phyloP scores from a whole-genome alignment of 2,329 filamentous ascomycete genomes.

The Trichoderma sp. region DNA sequence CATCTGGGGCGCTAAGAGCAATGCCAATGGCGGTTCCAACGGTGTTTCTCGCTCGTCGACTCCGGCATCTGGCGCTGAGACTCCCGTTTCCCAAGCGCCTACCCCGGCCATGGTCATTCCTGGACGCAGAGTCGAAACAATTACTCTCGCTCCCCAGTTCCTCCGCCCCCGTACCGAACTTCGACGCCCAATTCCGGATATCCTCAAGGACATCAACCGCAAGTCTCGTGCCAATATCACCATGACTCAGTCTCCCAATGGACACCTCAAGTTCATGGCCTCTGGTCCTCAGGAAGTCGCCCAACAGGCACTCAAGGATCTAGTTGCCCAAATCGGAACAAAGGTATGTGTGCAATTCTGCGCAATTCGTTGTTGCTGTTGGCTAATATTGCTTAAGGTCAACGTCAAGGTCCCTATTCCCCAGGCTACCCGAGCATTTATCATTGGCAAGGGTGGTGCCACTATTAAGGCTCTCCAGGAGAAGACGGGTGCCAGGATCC shows the following conservation, averaged over 20 bases:
- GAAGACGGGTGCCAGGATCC: constrained; percentile 85
- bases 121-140: constrained; percentile 76
- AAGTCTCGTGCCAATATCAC: constrained; percentile 85
- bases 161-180: constrained; percentile 75
- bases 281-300: constrained; percentile 81
- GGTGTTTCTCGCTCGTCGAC: constrained; percentile 62
- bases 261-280: constrained; percentile 78
- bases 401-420: constrained; percentile 78
- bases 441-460: constrained; percentile 89
- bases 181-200: constrained; percentile 81
- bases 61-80: constrained; percentile 60
- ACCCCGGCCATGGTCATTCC: constrained; percentile 68
- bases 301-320: constrained; percentile 83
- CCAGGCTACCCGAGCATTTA: constrained; percentile 77
- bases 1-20: constrained; percentile 75
- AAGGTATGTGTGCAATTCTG: constrained; percentile 58
- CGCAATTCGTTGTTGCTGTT: background rate
- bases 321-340: constrained; percentile 82
- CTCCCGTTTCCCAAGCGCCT: constrained; percentile 36
- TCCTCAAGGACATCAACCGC: constrained; percentile 89
- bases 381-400: constrained; percentile 37
- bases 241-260: constrained; percentile 71
- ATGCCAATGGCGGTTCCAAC: constrained; percentile 58
- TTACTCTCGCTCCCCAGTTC: constrained; percentile 72
- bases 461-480: constrained; percentile 90